Evolutionary conservation across 2,329 filamentous ascomycete genomes (phyloP), one percentile per base, ranked within the genome.

Genomic region (Taxawa tesnikishii): DNA sequence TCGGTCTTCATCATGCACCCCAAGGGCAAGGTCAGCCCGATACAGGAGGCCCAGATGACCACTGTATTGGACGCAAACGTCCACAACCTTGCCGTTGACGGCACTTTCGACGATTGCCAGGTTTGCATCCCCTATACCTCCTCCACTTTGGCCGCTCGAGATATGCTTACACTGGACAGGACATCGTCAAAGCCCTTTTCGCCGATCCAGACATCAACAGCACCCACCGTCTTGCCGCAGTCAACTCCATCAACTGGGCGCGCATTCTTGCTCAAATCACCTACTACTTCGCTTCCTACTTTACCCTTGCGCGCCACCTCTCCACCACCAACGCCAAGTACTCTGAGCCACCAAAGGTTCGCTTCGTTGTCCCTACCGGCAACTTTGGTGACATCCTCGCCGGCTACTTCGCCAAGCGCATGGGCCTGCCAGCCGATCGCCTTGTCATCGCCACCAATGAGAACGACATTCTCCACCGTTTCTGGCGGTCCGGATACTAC

Each of bases 31-130:
- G 80, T 96, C 40, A 85, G 79, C 53, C 83, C 85, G 10, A 81
- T 96, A 36, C 90, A 96, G 58, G 84, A 96, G 58, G 81, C 83
- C 4, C 90, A 96, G 62, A 96, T 96, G 90, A 94, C 87, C 1
- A 94, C 88, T 0, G 82, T 90, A 16, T 65, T 84, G 25, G 90
- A 96, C 54, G 62, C 71, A 37, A 96, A 96, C 52, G 87, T 96
- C 19, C 84, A 94, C 67, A 94, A 93, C 58, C 63, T 96, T 28
- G 76, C 83, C 32, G 81, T 96, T 9, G 75, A 80, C 30, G 90
- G 88, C 36, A 92, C 84, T 0, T 96, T 96, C 53, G 88, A 96
- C 51, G 85, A 96, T 54, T 96, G 90, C 60, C 88, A 94, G 65
- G 76, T 77, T 58, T 38, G 49, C 7, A 8, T 24, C n/a, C 19